Conservation (phyloP, 75 land plant species). For the Pinus albicaulis region DNA sequence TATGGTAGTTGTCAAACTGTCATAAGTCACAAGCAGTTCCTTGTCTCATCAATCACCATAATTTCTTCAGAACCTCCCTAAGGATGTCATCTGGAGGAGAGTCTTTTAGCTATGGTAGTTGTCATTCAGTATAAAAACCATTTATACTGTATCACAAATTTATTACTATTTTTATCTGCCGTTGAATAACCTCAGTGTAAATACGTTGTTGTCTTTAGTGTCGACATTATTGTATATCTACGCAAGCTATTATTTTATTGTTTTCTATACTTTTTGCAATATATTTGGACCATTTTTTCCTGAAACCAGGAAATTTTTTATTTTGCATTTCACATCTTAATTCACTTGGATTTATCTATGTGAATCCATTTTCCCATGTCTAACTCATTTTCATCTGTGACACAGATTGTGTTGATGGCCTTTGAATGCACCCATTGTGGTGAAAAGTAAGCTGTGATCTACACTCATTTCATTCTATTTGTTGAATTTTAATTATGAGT, state of each 20-base stretch:
- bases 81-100: no score
- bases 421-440: conserved; percentile 97
- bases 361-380: not conserved
- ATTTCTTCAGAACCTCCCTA: no score
- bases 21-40: no score
- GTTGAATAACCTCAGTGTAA: no score
- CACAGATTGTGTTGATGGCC: conserved; percentile 90
- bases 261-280: not conserved
- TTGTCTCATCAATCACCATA: no score
- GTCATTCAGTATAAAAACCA: no score
- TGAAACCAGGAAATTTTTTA: not conserved
- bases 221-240: no score
- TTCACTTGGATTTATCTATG: not conserved
- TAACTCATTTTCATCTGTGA: not conserved
- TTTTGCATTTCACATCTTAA: not conserved
- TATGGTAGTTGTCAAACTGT: no score
- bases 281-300: not conserved
- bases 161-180: no score
- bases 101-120: no score
- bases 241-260: not conserved
- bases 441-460: conserved; percentile 64
- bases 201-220: no score
- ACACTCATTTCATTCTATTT: not conserved
- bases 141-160: no score
- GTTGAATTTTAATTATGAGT: not conserved